Conservation (phyloP, 2,329 filamentous ascomycete species). For the Alternaria solani region DNA sequence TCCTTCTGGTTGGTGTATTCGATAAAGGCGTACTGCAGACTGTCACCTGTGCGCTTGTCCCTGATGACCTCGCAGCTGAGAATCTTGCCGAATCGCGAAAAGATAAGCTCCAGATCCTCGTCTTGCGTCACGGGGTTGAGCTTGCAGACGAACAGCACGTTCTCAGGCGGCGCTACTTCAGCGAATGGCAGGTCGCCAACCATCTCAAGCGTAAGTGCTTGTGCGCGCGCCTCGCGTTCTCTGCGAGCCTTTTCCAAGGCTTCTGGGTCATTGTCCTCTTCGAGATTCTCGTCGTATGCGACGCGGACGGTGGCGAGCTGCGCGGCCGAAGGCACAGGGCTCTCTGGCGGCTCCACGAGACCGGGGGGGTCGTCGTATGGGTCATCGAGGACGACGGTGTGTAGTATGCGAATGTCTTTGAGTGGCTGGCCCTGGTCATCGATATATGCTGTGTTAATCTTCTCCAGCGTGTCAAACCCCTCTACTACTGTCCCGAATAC, state of each 20-base stretch:
- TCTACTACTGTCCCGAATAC: slow-evolving; percentile 96
- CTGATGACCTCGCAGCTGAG: slow-evolving; percentile 95
- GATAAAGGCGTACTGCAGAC: slow-evolving; percentile 96
- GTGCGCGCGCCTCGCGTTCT: slow-evolving; percentile 89
- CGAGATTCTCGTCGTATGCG: slow-evolving; percentile 83
- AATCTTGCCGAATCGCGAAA: slow-evolving; percentile 95
- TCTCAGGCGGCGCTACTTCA: slow-evolving; percentile 96
- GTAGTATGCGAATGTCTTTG: slow-evolving; percentile 93
- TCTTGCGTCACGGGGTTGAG: slow-evolving; percentile 96
- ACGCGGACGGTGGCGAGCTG: slow-evolving; percentile 93
- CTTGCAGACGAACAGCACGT: slow-evolving; percentile 98
- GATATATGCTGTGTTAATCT: slow-evolving; percentile 88
- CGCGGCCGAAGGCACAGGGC: slow-evolving; percentile 80
- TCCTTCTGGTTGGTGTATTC: slow-evolving; percentile 93
- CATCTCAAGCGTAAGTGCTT: slow-evolving; percentile 95
- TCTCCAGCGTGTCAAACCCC: slow-evolving; percentile 91
- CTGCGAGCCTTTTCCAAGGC: slow-evolving; percentile 79
- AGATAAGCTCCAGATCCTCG: slow-evolving; percentile 93
- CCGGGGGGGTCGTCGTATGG: slow-evolving; percentile 84
- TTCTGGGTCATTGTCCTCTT: slow-evolving; percentile 81
- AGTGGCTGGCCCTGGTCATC: slow-evolving; percentile 87
- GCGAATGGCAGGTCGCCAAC: slow-evolving; percentile 97
- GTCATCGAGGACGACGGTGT: slow-evolving; percentile 91
- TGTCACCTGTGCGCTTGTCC: slow-evolving; percentile 92
- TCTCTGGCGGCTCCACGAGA: slow-evolving; percentile 77